Percentiles rank a stretch among this genome's conserved stretches.
These are phyloP conservation scores for Leccinum pachyderme DNA, from an alignment of 1,284 basidiomycete species.

Conservation along the genomic window DNA sequence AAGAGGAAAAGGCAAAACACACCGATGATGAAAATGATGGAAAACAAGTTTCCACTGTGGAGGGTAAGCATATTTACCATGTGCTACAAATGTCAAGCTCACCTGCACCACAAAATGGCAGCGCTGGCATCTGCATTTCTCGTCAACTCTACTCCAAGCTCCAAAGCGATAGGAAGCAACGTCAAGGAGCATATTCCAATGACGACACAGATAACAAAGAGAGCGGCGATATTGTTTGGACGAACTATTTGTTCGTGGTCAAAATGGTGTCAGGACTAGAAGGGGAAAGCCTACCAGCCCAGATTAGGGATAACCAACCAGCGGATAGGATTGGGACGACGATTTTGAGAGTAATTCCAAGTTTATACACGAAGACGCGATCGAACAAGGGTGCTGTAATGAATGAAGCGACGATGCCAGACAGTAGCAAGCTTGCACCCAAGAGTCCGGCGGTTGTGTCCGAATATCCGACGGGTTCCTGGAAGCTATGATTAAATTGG, in stretches of 20 bases:
- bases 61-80: conserved; percentile 1
- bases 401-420: conserved; percentile 66
- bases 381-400: conserved; percentile 73
- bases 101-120: conserved; percentile 71
- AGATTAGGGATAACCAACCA: conserved; percentile 71
- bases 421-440: conserved; percentile 64
- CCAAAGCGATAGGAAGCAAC: conserved; percentile 71
- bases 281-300: conserved; percentile 57
- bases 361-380: conserved; percentile 68
- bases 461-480: conserved; percentile 76
- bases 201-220: conserved; percentile 65
- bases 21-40: conserved; percentile 67
- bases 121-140: conserved; percentile 74
- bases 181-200: conserved; percentile 64
- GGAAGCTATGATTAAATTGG: neutral
- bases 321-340: conserved; percentile 59
- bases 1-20: conserved; percentile 23
- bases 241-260: conserved; percentile 43
- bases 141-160: conserved; percentile 74
- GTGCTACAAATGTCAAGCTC: conserved; percentile 24
- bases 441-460: conserved; percentile 61
- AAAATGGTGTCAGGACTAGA: neutral
- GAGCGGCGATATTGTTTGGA: conserved; percentile 45
- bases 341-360: conserved; percentile 58
- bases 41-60: conserved; percentile 59